Conservation (phyloP, 139 green algal genomes). For the Coccomyxa sp. region DNA sequence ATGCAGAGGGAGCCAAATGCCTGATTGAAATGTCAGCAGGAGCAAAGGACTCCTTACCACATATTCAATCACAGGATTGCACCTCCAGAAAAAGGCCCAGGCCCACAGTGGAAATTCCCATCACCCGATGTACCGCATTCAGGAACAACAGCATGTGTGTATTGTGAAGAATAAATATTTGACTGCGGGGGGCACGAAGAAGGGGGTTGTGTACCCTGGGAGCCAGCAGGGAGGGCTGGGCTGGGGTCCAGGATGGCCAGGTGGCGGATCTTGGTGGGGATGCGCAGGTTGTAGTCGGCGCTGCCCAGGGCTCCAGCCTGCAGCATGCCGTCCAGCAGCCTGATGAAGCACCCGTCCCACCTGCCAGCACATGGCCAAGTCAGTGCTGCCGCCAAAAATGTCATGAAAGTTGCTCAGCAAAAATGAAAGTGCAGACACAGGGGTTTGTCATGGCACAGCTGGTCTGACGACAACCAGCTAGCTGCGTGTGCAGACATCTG, state of each 20-base stretch:
- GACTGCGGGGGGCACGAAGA: too few relatives aligned
- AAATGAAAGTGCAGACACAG: too few relatives aligned
- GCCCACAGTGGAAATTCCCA: neutral
- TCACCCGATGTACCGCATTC: neutral
- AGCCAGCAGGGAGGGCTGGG: neutral
- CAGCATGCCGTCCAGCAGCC: slow-evolving; percentile 9
- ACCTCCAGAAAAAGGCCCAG: neutral
- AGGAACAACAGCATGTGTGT: neutral
- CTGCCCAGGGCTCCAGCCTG: neutral
- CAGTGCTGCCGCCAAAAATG: neutral
- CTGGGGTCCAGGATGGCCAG: neutral
- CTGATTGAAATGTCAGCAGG: neutral
- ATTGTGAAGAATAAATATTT: neutral
- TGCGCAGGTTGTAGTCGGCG: slow-evolving; percentile 5
- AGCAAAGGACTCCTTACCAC: neutral
- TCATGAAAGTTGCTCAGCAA: too few relatives aligned
- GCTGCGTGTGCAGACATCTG: too few relatives aligned
- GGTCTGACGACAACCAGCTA: too few relatives aligned
- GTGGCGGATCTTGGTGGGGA: neutral
- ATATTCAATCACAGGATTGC: neutral
- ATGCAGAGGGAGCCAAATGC: neutral
- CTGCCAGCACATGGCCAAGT: neutral
- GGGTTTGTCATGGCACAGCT: too few relatives aligned
- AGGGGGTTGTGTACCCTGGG: neutral
- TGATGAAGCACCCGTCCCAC: slow-evolving; percentile 11